These are phyloP conservation scores for Zygoascus tannicola DNA, from an alignment of 805 yeast genomes.

Conservation along the genomic window DNA sequence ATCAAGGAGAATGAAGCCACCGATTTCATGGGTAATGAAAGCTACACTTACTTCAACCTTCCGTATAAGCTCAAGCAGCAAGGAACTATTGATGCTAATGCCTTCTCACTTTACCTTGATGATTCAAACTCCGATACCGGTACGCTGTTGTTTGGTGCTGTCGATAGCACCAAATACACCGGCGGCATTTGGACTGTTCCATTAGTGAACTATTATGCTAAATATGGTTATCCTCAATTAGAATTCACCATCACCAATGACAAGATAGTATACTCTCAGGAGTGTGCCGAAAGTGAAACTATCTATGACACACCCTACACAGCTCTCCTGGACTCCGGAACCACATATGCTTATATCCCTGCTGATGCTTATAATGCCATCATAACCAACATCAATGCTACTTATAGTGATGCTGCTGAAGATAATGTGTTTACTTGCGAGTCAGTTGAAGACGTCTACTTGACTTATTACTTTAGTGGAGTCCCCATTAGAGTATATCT, in stretches of 20 bases:
- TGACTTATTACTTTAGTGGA: slow-evolving; percentile 20
- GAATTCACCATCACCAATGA: slow-evolving; percentile 17
- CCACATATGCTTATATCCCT: slow-evolving; percentile 45
- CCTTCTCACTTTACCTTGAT: slow-evolving; percentile 45
- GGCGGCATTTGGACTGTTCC: slow-evolving; percentile 32
- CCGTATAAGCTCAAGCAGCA: slow-evolving; percentile 30
- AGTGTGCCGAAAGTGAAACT: not conserved
- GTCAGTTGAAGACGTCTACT: slow-evolving; percentile 1
- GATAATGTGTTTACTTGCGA: slow-evolving; percentile 10
- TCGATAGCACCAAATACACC: slow-evolving; percentile 51
- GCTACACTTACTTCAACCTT: slow-evolving; percentile 19
- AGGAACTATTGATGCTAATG: slow-evolving; percentile 34
- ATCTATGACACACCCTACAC: slow-evolving; percentile 12
- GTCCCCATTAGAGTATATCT: slow-evolving; percentile 18
- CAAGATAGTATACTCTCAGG: slow-evolving; percentile 12
- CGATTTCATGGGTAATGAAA: slow-evolving; percentile 16
- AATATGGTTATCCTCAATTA: slow-evolving; percentile 2
- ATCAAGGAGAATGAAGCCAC: slow-evolving; percentile 27
- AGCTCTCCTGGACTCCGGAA: slow-evolving; percentile 51
- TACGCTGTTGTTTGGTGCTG: slow-evolving; percentile 56
- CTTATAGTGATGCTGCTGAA: slow-evolving; percentile 2
- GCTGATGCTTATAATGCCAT: slow-evolving; percentile 17
- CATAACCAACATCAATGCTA: slow-evolving; percentile 16
- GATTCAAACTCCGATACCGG: slow-evolving; percentile 32
- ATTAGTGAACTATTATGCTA: slow-evolving; percentile 17